phyloP scores from a whole-genome alignment of 2,329 filamentous ascomycete species.

The Aspergillus proliferans region DNA sequence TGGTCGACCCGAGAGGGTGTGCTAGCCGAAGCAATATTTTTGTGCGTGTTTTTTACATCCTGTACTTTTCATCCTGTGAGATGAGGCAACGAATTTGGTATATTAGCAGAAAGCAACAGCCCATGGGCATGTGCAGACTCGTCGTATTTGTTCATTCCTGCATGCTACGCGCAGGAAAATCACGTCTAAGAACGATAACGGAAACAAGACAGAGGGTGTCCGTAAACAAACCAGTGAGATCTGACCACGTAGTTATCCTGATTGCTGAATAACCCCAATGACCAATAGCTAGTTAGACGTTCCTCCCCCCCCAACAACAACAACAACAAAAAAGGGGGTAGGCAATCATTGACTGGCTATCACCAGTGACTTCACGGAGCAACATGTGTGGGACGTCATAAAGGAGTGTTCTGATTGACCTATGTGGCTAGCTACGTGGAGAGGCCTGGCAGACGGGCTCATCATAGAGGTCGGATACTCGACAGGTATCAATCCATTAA shows the following conservation, averaged over 20 bases:
- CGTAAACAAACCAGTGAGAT: not conserved
- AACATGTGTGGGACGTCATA: not conserved
- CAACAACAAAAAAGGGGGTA: not conserved
- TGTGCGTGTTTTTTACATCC: not conserved
- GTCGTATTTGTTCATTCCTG: not conserved
- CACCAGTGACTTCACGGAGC: not conserved
- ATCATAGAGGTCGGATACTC: not conserved
- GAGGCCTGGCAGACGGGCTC: not conserved
- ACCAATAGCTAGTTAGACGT: not conserved
- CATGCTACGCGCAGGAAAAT: not conserved
- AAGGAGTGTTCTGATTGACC: not conserved
- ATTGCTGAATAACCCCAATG: not conserved
- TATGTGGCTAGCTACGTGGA: not conserved
- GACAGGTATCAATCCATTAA: not conserved
- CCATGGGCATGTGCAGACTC: not conserved
- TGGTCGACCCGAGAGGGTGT: not conserved
- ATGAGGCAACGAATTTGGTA: not conserved
- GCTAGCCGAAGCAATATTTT: not conserved
- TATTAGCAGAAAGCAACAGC: not conserved
- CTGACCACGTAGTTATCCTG: not conserved
- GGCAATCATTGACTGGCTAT: not conserved
- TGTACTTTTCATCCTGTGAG: not conserved
- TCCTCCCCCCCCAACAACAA: not conserved
- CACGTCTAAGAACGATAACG: not conserved
- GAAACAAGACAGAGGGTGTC: not conserved